phyloP scores from a whole-genome alignment of 192 early-diverging fungal species.

The Coemansia biformis region DNA sequence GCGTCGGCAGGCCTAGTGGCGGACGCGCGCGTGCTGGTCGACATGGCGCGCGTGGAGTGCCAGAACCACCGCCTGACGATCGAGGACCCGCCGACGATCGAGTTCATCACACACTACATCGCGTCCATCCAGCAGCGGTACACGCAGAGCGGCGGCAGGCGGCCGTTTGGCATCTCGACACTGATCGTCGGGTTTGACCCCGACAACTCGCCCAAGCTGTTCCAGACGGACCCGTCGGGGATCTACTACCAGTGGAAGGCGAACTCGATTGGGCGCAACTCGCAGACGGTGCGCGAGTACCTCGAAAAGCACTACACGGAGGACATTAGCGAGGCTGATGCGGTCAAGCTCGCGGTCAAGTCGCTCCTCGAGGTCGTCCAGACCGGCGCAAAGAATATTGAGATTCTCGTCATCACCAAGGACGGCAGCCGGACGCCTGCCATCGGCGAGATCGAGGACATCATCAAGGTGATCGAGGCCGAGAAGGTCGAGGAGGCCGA shows the following conservation, averaged over 20 bases:
- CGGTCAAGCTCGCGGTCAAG: slow-evolving; percentile 86
- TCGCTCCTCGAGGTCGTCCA: slow-evolving; percentile 96
- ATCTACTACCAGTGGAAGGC: slow-evolving; percentile 99
- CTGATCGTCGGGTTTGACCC: slow-evolving; percentile 91
- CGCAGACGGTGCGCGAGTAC: slow-evolving; percentile 97
- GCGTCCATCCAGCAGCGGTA: slow-evolving; percentile 98
- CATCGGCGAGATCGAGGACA: slow-evolving; percentile 66
- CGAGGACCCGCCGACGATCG: slow-evolving; percentile 93
- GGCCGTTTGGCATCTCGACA: slow-evolving; percentile 97
- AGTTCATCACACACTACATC: slow-evolving; percentile 97
- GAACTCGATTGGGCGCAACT: slow-evolving; percentile 91
- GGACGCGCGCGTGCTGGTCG: slow-evolving; percentile 91
- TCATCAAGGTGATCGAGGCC: slow-evolving; percentile 72
- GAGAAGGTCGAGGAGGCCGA: slow-evolving; percentile 90
- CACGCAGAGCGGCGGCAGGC: slow-evolving; percentile 96
- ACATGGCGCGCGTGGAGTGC: slow-evolving; percentile 96
- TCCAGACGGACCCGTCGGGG: slow-evolving; percentile 98
- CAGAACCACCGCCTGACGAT: slow-evolving; percentile 96
- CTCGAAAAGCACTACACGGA: slow-evolving; percentile 96
- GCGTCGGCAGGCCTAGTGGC: slow-evolving; percentile 96
- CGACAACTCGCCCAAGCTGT: slow-evolving; percentile 85
- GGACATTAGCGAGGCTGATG: slow-evolving; percentile 69
- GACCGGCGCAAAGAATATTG: slow-evolving; percentile 99
- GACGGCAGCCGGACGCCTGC: slow-evolving; percentile 68
- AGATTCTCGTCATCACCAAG: slow-evolving; percentile 85